These are phyloP conservation scores for Boletus vermiculosoides DNA, from an alignment of 768 basidiomycete genomes.

Conservation along the genomic window DNA sequence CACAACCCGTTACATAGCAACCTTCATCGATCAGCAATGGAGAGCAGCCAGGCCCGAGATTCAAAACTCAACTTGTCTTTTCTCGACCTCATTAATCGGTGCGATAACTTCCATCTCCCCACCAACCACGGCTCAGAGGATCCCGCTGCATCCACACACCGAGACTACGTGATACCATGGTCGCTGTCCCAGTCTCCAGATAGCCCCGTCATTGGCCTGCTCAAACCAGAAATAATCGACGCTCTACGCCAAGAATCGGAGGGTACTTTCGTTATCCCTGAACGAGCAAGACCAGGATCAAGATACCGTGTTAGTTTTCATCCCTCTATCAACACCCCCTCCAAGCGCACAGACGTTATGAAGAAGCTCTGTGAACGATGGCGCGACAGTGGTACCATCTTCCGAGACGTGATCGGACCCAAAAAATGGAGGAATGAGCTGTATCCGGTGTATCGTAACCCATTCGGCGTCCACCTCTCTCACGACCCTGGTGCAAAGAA, in stretches of 20 bases:
- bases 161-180: slow-evolving; percentile 54
- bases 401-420: slow-evolving; percentile 64
- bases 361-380: slow-evolving; percentile 70
- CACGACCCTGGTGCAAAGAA: slow-evolving; percentile 28
- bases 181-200: slow-evolving; percentile 48
- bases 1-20: neutral
- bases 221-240: slow-evolving; percentile 56
- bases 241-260: slow-evolving; percentile 48
- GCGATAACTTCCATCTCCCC: slow-evolving; percentile 65
- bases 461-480: slow-evolving; percentile 54
- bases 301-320: slow-evolving; percentile 46
- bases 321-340: slow-evolving; percentile 49
- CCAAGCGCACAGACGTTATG: slow-evolving; percentile 60
- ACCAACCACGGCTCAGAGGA: slow-evolving; percentile 22
- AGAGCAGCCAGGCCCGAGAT: neutral
- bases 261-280: slow-evolving; percentile 46
- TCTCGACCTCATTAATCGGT: slow-evolving; percentile 62
- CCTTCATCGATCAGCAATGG: slow-evolving; percentile 9
- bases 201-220: slow-evolving; percentile 59
- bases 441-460: slow-evolving; percentile 74
- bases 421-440: slow-evolving; percentile 84
- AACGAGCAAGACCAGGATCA: slow-evolving; percentile 24
- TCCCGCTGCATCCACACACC: slow-evolving; percentile 29
- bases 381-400: slow-evolving; percentile 59
- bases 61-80: slow-evolving; percentile 36